Base-by-base conservation (phyloP, 352 stramenopile genomes). In the Peronospora destructor region DNA sequence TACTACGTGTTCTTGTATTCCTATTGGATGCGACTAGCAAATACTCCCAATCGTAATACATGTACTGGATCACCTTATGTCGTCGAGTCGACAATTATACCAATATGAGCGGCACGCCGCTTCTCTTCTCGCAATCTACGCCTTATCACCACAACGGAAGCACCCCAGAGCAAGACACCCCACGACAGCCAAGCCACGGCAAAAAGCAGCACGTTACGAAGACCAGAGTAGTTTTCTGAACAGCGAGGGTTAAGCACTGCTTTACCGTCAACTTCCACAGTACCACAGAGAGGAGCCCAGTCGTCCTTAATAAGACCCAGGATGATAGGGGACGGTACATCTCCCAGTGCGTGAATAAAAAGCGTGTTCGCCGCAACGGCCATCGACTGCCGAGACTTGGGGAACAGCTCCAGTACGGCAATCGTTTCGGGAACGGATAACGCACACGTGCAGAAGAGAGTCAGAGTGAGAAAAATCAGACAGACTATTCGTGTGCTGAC, bases 291-390 rank as follows among this genome's bases (percentile, higher is more conserved):
- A 7, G 94, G 93, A n/a, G 93, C 91, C 63, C 94, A 86, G 21
- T 67, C 52, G 57, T 98, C 95, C 68, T 97, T 97, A 45, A 98
- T 73, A 51, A 62, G 73, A 10, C 95, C 95, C 23, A 98, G 64
- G 36, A 98, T 73, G 36, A 97, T 87, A 2, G 94, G 94, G 12
- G 86, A 89, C 17, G 94, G 93, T 10, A 98, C 94, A 66, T 98
- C 94, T 6, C 94, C 94, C 9, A 98, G 66, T 8, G 82, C 67
- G 68, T 98, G 94, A 45, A 97, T 94, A 26, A 95, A 56, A 6
- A 98, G 61, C 36, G 82, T 95, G 65, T 94, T 95, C 28, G 95
- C 76, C 0, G 85, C 91, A 42, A 96, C 76, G 17, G 87, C 86
- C 71, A 98, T 94, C 0, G 90, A 71, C 25, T 91, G 82, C 37